Evolutionary conservation across 108 stramenopile species (phyloP).

Genomic region (Cyclostephanos tholiformis): DNA sequence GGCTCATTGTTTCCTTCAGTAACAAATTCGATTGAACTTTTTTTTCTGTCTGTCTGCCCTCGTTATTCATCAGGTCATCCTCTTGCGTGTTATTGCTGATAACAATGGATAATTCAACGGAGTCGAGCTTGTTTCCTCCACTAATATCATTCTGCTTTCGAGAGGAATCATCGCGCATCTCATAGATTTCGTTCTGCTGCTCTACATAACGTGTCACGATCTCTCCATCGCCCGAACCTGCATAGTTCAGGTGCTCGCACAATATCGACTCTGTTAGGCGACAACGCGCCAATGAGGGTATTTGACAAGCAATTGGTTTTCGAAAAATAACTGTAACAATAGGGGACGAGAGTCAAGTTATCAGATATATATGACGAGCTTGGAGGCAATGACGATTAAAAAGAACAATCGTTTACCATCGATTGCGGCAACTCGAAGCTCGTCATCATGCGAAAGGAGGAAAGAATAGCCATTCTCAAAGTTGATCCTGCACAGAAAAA

Average conservation of each 20-base stretch:
- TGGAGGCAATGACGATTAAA: not conserved
- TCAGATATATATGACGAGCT: not conserved
- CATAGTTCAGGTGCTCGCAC: conserved; percentile 13
- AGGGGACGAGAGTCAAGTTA: not conserved
- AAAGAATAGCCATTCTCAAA: conserved; percentile 33
- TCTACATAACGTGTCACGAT: conserved; percentile 19
- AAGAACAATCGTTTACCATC: conserved; percentile 19
- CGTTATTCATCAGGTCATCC: not conserved
- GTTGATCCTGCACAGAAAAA: conserved; percentile 26
- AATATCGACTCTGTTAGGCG: conserved; percentile 30
- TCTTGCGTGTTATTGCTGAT: not conserved
- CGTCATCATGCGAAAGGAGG: conserved; percentile 16
- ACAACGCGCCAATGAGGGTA: not conserved
- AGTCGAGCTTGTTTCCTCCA: not conserved
- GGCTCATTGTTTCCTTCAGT: not conserved
- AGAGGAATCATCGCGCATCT: too few relatives aligned
- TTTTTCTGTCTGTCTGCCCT: not conserved
- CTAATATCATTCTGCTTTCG: not conserved
- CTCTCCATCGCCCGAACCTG: conserved; percentile 22
- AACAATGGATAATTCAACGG: too few relatives aligned
- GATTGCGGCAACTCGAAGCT: conserved; percentile 33
- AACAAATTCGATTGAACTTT: not conserved
- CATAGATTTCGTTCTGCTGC: not conserved
- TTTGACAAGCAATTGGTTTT: not conserved
- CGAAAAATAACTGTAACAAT: conserved; percentile 26